Conservation (phyloP, 441 rosid species). For the Codiaeum variegatum region DNA sequence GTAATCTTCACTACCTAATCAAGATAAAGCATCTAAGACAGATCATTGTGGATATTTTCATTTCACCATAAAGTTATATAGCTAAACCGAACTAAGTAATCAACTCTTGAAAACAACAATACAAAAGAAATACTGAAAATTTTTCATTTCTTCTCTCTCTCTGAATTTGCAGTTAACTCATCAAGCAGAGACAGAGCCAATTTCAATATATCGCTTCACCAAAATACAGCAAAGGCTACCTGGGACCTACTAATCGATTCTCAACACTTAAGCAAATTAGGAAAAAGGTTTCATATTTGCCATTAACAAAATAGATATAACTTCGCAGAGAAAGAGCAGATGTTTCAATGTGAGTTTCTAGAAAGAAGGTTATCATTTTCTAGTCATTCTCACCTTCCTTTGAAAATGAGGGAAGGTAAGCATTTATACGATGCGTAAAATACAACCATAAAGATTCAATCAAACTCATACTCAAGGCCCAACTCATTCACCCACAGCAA, state of each 20-base stretch:
- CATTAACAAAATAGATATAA: too few species aligned
- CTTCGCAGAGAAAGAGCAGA: background rate
- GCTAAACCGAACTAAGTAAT: slow-evolving; percentile 1
- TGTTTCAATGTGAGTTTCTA: background rate
- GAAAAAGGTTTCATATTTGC: background rate
- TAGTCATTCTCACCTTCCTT: background rate
- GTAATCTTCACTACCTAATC: slow-evolving; percentile 14
- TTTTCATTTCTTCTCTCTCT: background rate
- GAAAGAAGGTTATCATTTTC: background rate
- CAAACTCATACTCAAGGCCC: background rate
- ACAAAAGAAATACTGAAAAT: background rate
- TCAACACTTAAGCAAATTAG: background rate
- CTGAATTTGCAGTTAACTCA: background rate
- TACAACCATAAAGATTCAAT: background rate
- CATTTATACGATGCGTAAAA: background rate
- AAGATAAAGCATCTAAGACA: slow-evolving; percentile 14
- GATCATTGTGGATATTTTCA: background rate
- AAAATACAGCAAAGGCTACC: background rate
- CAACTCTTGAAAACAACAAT: background rate
- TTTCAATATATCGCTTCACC: background rate
- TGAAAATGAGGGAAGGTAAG: background rate
- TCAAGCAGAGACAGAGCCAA: background rate
- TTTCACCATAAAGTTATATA: background rate
- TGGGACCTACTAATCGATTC: background rate
- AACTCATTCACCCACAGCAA: background rate